Evolutionary conservation across 2,329 filamentous ascomycete genomes (phyloP), one percentile per base, ranked within the genome.

Genomic region (Colletotrichum endophyticum): DNA sequence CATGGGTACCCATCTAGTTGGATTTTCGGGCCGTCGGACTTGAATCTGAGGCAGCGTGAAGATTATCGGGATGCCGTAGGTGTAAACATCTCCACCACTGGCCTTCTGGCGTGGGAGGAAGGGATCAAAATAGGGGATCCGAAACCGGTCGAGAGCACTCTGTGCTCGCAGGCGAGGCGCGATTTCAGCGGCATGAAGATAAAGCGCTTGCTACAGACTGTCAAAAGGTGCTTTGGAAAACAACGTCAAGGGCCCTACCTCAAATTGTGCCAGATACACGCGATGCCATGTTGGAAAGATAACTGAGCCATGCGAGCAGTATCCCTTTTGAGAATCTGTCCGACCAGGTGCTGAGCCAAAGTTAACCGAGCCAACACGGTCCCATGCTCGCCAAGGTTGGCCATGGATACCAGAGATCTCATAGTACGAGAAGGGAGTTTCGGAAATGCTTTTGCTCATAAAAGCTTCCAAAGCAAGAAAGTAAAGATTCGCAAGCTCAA

Each of bases 221-320:
- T 49, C n/a, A 22, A 22, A 4, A 49, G 3, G 6, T 49, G 44
- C 44, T 49, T 49, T n/a, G n/a, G 11, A 7, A 5, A 12, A 49
- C 6, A 22, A 7, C 1, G 5, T 6, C 3, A n/a, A 6, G 6
- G n/a, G n/a, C 19, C n/a, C 19, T 59, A 30, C 71, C 66, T 73
- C 71, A n/a, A 73, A 73, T 8, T 59, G 19, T 9, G 71, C 71
- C n/a, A 73, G 53, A 59, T 73, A 73, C 7, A 62, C 49, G 16
- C 66, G 63, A 32, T 73, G 71, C 71, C 71, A 73, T 22, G 71
- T 73, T 15, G 66, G 71, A n/a, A 73, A 73, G 49, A 69, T 22
- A 2, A 70, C 53, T 4, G 71, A 69, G 25, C 32, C 66, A 15
- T 73, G 71, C 3, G 62, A 59, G 13, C 71, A 70, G 36, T 69